These are phyloP conservation scores for Fulvia fulva DNA, from an alignment of 2,329 filamentous ascomycete species.

Conservation along the genomic window DNA sequence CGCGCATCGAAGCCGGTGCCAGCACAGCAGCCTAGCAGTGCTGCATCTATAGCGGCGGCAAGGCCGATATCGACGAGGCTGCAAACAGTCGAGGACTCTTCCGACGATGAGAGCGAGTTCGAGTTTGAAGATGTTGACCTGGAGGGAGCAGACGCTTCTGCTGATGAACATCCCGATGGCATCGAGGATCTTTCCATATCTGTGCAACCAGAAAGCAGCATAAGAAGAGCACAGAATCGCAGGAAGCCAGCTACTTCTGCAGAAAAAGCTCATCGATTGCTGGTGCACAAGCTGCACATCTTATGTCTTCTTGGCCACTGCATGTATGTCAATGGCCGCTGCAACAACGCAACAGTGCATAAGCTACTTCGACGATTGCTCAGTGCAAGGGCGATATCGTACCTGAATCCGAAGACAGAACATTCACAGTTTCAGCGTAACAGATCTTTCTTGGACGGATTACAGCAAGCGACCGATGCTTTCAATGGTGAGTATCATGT, in stretches of 20 bases:
- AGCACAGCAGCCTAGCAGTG: not conserved
- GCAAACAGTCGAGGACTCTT: conserved; percentile 31
- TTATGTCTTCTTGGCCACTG: conserved; percentile 76
- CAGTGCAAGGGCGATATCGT: conserved; percentile 59
- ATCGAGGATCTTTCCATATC: conserved; percentile 42
- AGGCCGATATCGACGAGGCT: not conserved
- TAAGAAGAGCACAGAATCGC: conserved; percentile 33
- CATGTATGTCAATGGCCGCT: conserved; percentile 79
- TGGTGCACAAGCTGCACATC: conserved; percentile 83
- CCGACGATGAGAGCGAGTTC: conserved; percentile 45
- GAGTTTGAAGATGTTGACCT: conserved; percentile 62
- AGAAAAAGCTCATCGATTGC: conserved; percentile 60
- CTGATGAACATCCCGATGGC: conserved; percentile 23
- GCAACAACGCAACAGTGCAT: conserved; percentile 52
- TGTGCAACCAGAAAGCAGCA: conserved; percentile 32
- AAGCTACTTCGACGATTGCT: conserved; percentile 60
- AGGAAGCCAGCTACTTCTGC: conserved; percentile 53
- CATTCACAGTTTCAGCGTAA: conserved; percentile 72
- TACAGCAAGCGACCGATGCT: conserved; percentile 63
- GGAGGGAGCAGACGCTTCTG: conserved; percentile 29
- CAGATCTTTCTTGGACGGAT: conserved; percentile 71
- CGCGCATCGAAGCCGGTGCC: not conserved
- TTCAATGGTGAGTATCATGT: conserved; percentile 70
- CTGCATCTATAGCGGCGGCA: not conserved
- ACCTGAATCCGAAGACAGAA: conserved; percentile 64